phyloP scores from a whole-genome alignment of 805 yeast genomes.

The Cephaloascus fragrans region DNA sequence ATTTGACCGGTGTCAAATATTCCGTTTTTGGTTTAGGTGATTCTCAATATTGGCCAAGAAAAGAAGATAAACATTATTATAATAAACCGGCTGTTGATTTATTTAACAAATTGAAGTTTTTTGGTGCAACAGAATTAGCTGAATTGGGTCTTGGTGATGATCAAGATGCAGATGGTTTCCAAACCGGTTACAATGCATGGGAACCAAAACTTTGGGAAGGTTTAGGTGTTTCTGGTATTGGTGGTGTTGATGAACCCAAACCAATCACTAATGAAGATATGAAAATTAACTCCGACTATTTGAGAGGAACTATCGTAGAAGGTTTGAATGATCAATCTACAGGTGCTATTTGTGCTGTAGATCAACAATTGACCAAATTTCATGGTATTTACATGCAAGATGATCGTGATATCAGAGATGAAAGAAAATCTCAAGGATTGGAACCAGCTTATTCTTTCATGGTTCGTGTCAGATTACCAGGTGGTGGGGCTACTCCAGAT shows the following conservation, averaged over 20 bases:
- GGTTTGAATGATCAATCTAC: conserved; percentile 76
- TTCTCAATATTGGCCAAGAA: conserved; percentile 92
- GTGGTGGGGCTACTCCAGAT: conserved; percentile 77
- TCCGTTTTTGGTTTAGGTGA: conserved; percentile 76
- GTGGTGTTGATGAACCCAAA: conserved; percentile 84
- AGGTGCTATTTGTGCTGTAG: conserved; percentile 84
- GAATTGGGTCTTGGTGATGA: conserved; percentile 91
- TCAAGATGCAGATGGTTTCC: conserved; percentile 93
- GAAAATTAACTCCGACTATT: conserved; percentile 75
- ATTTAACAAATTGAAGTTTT: conserved; percentile 47
- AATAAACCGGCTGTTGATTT: conserved; percentile 85
- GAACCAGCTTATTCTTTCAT: conserved; percentile 97
- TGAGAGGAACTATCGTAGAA: conserved; percentile 89
- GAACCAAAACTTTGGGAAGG: conserved; percentile 79
- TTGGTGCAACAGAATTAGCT: conserved; percentile 67
- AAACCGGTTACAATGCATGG: conserved; percentile 88
- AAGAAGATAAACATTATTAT: conserved; percentile 88
- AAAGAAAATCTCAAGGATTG: conserved; percentile 81
- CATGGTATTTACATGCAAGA: conserved; percentile 99
- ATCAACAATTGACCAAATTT: conserved; percentile 92
- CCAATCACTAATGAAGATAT: conserved; percentile 91
- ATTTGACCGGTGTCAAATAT: conserved; percentile 45
- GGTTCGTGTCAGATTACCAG: conserved; percentile 94
- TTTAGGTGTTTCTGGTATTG: conserved; percentile 74
- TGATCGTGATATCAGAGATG: conserved; percentile 92